Evolutionary conservation across 2,329 filamentous ascomycete genomes (phyloP), one percentile per base, ranked within the genome.

Genomic region (Cercospora sp.): DNA sequence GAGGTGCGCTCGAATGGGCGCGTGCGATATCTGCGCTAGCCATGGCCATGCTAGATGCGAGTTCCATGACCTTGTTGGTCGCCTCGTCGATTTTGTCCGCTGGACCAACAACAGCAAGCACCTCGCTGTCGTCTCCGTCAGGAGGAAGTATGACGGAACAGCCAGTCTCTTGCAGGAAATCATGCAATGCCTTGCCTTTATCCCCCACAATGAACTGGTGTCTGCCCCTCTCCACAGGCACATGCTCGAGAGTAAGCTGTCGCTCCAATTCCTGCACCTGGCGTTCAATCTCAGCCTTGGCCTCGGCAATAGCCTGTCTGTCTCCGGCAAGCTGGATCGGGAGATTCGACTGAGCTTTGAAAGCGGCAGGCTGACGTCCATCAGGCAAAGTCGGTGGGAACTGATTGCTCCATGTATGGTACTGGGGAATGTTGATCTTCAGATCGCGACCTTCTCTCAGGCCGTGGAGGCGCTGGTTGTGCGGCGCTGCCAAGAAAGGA

Each of bases 141-240:
- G 93, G 87, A 63, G 90, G 94, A 57, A 98, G 81, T 66, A 98
- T 87, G 68, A 98, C 90, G 53, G 91, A 88, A 80, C 95, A 99
- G 70, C 94, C 94, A 67, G 95, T 98, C 76, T 97, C 89, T 57
- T 89, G 86, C 72, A 97, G 89, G 83, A 99, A 97, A 57, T 97
- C 89, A 67, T 97, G 89, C 36, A 92, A 84, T 18, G 92, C 89
- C 69, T 91, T 87, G 69, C 92, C 93, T 69, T 90, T 87, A 69
- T 94, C 89, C 62, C 94, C 94, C 70, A 97, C 89, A 76, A 99
- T 95, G 83, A 97, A 98, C 79, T 96, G 94, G 79, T 98, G 95
- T 62, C 93, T 89, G 60, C 92, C 93, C 70, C 90, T 90, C 79
- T 94, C 91, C 73, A 98, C 92, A 5, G 90, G 87, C 51, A 93